Conservation (phyloP, 345 rosid species). For the Melaleuca alternifolia region DNA sequence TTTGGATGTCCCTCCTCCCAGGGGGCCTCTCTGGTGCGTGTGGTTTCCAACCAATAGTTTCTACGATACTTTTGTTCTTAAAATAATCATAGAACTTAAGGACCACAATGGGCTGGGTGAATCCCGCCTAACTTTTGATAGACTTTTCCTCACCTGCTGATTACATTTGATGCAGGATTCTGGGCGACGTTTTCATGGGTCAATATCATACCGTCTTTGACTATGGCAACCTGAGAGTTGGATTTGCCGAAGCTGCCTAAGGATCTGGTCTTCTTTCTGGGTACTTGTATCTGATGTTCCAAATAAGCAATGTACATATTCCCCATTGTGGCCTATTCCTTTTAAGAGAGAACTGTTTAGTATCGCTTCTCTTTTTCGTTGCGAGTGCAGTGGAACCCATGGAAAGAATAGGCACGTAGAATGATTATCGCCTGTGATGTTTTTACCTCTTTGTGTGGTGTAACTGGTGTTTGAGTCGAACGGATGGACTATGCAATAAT, state of each 20-base stretch:
- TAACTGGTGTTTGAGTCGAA: not conserved
- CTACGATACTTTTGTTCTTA: no score
- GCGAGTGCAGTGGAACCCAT: not conserved
- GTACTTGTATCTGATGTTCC: not conserved
- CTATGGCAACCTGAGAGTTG: constrained; percentile 66
- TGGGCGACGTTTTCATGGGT: constrained; percentile 83
- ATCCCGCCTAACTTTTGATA: not conserved
- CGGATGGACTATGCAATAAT: not conserved
- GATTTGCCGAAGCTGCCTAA: constrained; percentile 77
- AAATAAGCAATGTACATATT: not conserved
- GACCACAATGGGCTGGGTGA: not conserved
- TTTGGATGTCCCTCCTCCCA: constrained; percentile 65
- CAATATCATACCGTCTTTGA: constrained; percentile 74
- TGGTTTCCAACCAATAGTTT: not conserved
- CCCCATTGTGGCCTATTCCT: not conserved
- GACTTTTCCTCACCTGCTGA: not conserved
- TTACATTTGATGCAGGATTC: constrained; percentile 34
- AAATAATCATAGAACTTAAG: no score
- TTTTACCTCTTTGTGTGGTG: not conserved
- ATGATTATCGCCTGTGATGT: not conserved
- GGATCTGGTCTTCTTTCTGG: not conserved
- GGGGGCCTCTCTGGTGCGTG: constrained; percentile 68
- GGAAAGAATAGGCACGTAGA: not conserved
- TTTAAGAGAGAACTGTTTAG: not conserved
- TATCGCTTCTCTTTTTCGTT: not conserved